Base-by-base conservation (phyloP, 2,329 filamentous ascomycete genomes). In the Fusarium oligoseptatum region DNA sequence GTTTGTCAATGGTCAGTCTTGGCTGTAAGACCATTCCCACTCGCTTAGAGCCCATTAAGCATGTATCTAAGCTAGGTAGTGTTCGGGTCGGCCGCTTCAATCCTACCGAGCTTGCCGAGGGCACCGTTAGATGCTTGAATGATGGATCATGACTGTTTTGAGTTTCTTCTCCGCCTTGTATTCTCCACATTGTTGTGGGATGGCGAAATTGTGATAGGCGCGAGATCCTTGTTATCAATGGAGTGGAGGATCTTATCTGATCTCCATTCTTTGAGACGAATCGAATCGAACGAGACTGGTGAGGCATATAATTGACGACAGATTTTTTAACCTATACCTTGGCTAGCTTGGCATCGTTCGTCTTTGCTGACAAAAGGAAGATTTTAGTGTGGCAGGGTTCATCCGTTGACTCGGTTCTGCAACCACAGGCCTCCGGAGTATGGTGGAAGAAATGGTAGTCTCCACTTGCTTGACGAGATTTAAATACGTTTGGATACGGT, bases 1-100 rank as follows among this genome's bases (percentile, higher is more conserved):
- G 60, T 63, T 74, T 69, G 74, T 74, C 71, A 69, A 74, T 71
- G 71, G 71, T 27, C 11, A 3, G 60, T 32, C 72, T 74, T 72
- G 72, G 72, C 71, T 55, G 48, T 12, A 9, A 45, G 41, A 24
- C 22, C 24, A 48, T 60, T 48, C 22, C 36, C 37, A 60, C 29
- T 67, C 58, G 64, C 64, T 61, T 56, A 20, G 5, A 34, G 20
- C 50, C 64, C 37, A 15, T 48, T 56, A 61, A 67, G 57, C 55
- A 34, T 64, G 55, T 36, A 37, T 56, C 36, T 55, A 50, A 58
- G 45, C 22, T 65, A 48, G 15, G 37, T 20, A 36, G 36, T 10
- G 61, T 32, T 55, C 34, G 52, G 14, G 24, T 22, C 48, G 27
- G 37, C 32, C 37, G 20, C 29, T 22, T 22, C 11, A 6, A 14